Evolutionary conservation across 352 stramenopile genomes (phyloP), one percentile per base, ranked within the genome.

Genomic region (Globisporangium mamillatum): DNA sequence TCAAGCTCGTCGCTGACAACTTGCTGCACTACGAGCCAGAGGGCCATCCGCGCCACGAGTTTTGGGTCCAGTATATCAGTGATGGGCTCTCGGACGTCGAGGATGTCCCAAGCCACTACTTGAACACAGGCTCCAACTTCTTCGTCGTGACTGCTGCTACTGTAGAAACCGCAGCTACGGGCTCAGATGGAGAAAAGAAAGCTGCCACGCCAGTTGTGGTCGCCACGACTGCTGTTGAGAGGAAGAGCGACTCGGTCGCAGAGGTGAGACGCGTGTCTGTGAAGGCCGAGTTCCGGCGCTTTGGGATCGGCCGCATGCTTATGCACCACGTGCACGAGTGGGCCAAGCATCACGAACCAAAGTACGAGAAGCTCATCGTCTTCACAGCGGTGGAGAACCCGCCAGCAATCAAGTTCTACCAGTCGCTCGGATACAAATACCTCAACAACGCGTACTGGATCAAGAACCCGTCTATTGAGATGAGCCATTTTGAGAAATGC

Each of bases 61-160:
- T 77, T 22, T 75, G 68, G 58, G n/a, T 52, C 2, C 25, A 67
- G 20, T 73, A 75, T 60, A 48, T 82, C 7, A 24, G 64, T 34
- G 48, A 69, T 18, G 70, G 59, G 54, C n/a, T 86, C 22, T 61
- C 71, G 2, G 58, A 71, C 36, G 22, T 71, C 29, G 58, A 36
- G 16, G 66, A 71, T 29, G 46, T 71, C 36, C 20, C 5, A 16
- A 6, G 59, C 25, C 25, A 50, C 58, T 71, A 71, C 53, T 8
- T 67, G 25, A 10, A 20, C 25, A 34, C 52, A 16, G 66, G 59
- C 58, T 60, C 63, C 22, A 52, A 50, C 38, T 71, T 71, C 66
- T 67, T 62, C 38, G 59, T 67, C 50, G 66, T 38, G 6, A 63
- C 59, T 6, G 25, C 54, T 9, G 0, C 27, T 32, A 32, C 61